Evolutionary conservation across 768 basidiomycete species (phyloP).

Genomic region (Boletus pseudopeckii): DNA sequence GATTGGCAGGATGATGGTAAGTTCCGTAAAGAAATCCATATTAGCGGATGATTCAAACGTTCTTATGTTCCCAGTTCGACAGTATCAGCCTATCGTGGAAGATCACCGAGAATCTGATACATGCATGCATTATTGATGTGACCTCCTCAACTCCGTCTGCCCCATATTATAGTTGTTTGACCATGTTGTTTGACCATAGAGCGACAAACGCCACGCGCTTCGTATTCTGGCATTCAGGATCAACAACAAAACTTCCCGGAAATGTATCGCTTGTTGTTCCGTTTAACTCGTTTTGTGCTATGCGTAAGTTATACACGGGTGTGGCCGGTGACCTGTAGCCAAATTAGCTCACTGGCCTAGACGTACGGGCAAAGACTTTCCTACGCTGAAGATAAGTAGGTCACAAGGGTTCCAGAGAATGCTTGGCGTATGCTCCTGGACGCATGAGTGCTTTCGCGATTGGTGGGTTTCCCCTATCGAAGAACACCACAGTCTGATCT

Average conservation of each 20-base stretch:
- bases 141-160: not conserved
- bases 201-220: slow-evolving; percentile 4
- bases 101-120: slow-evolving; percentile 1
- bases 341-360: slow-evolving; percentile 15
- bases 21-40: not conserved
- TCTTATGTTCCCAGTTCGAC: not conserved
- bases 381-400: slow-evolving; percentile 8
- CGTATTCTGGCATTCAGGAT: not conserved
- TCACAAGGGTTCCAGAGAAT: slow-evolving; percentile 9
- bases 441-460: slow-evolving; percentile 23
- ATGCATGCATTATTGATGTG: not conserved
- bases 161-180: not conserved
- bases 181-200: slow-evolving; percentile 1
- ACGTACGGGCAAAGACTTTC: not conserved
- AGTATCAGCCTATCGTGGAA: slow-evolving; percentile 8
- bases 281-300: not conserved
- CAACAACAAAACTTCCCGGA: not conserved
- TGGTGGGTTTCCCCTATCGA: slow-evolving; percentile 16
- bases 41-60: not conserved
- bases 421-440: slow-evolving; percentile 4
- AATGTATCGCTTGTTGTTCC: not conserved
- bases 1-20: slow-evolving; percentile 4
- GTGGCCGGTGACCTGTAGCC: slow-evolving; percentile 10
- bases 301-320: not conserved
- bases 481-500: slow-evolving; percentile 2